Evolutionary conservation across 768 basidiomycete species (phyloP), one percentile per base, ranked within the genome.

Genomic region (Tylopilus plumbeoviolaceoides): DNA sequence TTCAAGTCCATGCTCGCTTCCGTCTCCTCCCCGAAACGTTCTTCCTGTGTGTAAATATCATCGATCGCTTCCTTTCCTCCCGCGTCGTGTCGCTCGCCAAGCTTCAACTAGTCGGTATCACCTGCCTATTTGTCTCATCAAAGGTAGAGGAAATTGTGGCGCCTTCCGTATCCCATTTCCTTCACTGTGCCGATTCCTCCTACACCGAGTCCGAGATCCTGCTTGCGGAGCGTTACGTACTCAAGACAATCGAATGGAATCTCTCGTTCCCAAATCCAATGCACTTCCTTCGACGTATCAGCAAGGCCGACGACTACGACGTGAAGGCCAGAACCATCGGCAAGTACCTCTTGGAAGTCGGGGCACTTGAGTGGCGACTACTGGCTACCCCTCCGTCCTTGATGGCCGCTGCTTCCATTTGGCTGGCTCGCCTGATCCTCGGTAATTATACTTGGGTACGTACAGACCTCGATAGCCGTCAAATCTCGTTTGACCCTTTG

Each of bases 61-160:
- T 95, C 50, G 85, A 87, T 63, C 82, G 86, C 47, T 86, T 88
- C 73, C 76, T 88, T 17, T 81, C 80, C 4, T 18, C 51, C 0
- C 51, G 51, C 4, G 44, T 51, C 15, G 51, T 54, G 83, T 97
- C 89, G 1, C 74, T 94, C 30, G 75, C 82, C 55, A 95, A 94
- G 68, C 80, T 95, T 31, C 95, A 97, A 68, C 84, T 97, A 35
- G 91, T 97, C 52, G 95, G 95, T 51, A 78, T 93, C 47, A 85
- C 91, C 3, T 85, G 87, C 54, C 81, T 98, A 60, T 89, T 95
- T 72, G 75, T 97, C 59, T 83, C 95, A 0, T 82, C 91, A 35
- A 98, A 98, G 70, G 91, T 87, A 56, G 95, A 98, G 69, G 94
- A 97, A 69, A 92, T 92, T 39, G 82, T 91, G 57, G 84, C 91